Evolutionary conservation across 192 early-diverging fungal species (phyloP).

Genomic region (Spizellomyces sp.): DNA sequence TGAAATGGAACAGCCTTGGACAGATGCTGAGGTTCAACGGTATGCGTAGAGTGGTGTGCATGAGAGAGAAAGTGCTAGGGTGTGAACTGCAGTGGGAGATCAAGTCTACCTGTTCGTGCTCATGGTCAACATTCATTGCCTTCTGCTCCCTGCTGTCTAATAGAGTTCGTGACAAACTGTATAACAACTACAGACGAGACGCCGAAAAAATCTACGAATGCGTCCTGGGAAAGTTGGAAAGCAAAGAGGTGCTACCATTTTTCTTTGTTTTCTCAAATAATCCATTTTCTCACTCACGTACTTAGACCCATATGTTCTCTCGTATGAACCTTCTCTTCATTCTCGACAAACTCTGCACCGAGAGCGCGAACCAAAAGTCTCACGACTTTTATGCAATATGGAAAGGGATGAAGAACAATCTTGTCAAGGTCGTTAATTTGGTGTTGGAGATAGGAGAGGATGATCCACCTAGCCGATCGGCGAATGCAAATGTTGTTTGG

Average conservation of each 20-base stretch:
- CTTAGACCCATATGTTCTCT: slow-evolving; percentile 18
- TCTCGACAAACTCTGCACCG: slow-evolving; percentile 30
- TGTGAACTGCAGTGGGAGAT: no score
- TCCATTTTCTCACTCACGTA: not conserved
- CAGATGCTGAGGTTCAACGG: slow-evolving; percentile 24
- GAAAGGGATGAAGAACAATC: not conserved
- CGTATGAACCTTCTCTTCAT: slow-evolving; percentile 29
- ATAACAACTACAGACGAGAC: slow-evolving; percentile 1
- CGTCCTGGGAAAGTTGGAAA: slow-evolving; percentile 13
- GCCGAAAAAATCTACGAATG: slow-evolving; percentile 19
- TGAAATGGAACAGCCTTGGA: slow-evolving; percentile 29
- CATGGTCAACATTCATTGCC: not conserved
- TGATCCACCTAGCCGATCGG: not conserved
- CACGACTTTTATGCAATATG: not conserved
- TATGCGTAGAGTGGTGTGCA: not conserved
- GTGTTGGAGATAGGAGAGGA: slow-evolving; percentile 15
- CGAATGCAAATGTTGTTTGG: slow-evolving; percentile 16
- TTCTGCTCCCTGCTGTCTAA: not conserved
- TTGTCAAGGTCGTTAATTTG: slow-evolving; percentile 14
- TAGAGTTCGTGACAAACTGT: slow-evolving; percentile 20
- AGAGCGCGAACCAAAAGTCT: not conserved
- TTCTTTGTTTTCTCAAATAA: not conserved
- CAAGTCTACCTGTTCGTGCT: not conserved
- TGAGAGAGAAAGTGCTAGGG: no score
- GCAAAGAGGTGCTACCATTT: not conserved